phyloP scores from a whole-genome alignment of 148 eudicot genomes.

The Arbutus unedo region DNA sequence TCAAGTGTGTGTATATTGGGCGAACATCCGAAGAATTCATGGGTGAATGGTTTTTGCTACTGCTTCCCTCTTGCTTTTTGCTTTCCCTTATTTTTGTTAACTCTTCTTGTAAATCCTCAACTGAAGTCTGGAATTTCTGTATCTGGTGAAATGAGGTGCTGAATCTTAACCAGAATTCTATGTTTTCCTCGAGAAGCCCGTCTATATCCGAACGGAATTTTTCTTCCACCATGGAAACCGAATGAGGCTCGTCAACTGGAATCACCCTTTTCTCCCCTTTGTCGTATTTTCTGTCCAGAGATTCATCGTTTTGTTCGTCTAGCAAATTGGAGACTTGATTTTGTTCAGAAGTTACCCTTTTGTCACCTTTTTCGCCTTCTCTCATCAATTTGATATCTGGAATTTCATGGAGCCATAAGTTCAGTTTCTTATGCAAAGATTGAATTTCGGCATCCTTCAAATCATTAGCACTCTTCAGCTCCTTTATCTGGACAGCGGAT shows the following conservation, averaged over 20 bases:
- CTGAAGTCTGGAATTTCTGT: constrained; percentile 58
- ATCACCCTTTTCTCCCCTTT: constrained; percentile 27
- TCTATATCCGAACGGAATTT: constrained; percentile 60
- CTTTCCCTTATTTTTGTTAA: constrained; percentile 35
- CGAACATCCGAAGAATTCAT: constrained; percentile 48
- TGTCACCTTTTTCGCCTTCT: not conserved
- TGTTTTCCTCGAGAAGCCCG: constrained; percentile 56
- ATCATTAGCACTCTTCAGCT: constrained; percentile 45
- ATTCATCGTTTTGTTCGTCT: constrained; percentile 12
- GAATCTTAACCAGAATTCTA: constrained; percentile 79
- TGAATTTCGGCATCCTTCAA: constrained; percentile 61
- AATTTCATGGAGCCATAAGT: constrained; percentile 19
- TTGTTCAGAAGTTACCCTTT: constrained; percentile 5
- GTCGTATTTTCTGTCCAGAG: constrained; percentile 6
- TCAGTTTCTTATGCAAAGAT: constrained; percentile 38
- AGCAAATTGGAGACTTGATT: constrained; percentile 8
- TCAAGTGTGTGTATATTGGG: constrained; percentile 65
- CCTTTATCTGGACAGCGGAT: constrained; percentile 44
- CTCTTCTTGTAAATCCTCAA: constrained; percentile 57
- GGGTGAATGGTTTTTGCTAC: constrained; percentile 17
- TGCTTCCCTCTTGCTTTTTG: constrained; percentile 30
- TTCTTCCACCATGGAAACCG: constrained; percentile 39
- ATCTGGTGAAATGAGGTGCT: constrained; percentile 75
- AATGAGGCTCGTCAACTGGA: constrained; percentile 23
- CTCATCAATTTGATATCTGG: not conserved